Evolutionary conservation across 202 grass and related monocot genomes (phyloP).

Genomic region (Carex sylvatica): DNA sequence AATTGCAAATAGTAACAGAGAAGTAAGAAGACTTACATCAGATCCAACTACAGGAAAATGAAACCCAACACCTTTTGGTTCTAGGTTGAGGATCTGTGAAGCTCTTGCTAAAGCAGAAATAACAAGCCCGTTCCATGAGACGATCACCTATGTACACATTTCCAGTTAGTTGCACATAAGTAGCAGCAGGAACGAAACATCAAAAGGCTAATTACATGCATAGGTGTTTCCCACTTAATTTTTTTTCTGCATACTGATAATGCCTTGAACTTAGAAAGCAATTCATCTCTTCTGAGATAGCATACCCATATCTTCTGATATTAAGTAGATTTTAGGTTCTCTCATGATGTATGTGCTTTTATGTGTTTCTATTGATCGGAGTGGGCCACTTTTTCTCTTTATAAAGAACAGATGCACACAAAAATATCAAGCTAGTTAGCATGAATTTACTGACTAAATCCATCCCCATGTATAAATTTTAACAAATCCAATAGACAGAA

Average conservation of each 20-base stretch:
- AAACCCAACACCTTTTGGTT: slow-evolving; percentile 33
- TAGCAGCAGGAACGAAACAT: neutral
- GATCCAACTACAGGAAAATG: slow-evolving; percentile 68
- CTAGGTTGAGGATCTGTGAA: slow-evolving; percentile 68
- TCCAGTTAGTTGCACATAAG: neutral
- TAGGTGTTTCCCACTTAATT: neutral
- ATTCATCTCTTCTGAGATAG: neutral
- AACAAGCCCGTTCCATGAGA: slow-evolving; percentile 93
- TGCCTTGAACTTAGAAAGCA: neutral
- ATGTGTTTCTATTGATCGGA: neutral
- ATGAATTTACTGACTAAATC: neutral
- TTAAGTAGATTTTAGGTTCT: neutral
- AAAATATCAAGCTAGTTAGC: neutral
- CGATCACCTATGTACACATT: slow-evolving; percentile 67
- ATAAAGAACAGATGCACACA: neutral
- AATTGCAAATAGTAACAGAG: slow-evolving; percentile 1
- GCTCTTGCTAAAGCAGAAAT: slow-evolving; percentile 91
- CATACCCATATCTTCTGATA: neutral
- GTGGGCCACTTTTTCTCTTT: neutral
- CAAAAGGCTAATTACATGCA: neutral
- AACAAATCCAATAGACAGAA: neutral
- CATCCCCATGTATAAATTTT: neutral
- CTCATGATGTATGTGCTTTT: neutral
- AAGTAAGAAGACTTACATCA: slow-evolving; percentile 40
- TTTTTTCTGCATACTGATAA: neutral